phyloP scores from a whole-genome alignment of 2,329 filamentous ascomycete species.

The Nigrospora oryzae region DNA sequence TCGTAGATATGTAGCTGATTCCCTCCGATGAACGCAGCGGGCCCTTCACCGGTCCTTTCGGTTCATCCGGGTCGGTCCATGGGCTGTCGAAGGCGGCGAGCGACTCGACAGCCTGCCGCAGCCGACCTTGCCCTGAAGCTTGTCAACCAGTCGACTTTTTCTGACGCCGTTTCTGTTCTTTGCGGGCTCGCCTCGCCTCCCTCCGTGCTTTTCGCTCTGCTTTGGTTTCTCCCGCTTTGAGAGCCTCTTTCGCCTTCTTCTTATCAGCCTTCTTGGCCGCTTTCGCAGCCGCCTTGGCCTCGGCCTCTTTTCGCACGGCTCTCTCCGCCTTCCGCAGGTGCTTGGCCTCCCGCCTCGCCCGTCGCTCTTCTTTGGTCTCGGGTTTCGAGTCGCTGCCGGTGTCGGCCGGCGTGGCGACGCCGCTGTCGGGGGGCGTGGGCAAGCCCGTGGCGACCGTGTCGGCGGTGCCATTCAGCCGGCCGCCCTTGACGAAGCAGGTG shows the following conservation, averaged over 20 bases:
- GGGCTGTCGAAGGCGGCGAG: too few species aligned
- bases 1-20: slow-evolving; percentile 11
- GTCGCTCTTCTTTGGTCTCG: slow-evolving; percentile 25
- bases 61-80: too few species aligned
- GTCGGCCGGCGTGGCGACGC: slow-evolving; percentile 15
- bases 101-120: too few species aligned
- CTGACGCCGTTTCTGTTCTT: slow-evolving; percentile 19
- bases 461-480: slow-evolving; percentile 66
- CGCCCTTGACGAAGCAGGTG: slow-evolving; percentile 76
- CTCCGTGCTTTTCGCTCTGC: slow-evolving; percentile 32
- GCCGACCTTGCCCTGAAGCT: neutral
- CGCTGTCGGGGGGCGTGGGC: slow-evolving; percentile 21
- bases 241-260: slow-evolving; percentile 34
- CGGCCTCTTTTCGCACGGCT: slow-evolving; percentile 17
- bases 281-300: slow-evolving; percentile 18
- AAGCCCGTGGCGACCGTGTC: slow-evolving; percentile 6
- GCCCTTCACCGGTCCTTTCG: too few species aligned
- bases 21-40: too few species aligned
- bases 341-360: slow-evolving; percentile 13
- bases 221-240: slow-evolving; percentile 33
- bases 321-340: slow-evolving; percentile 16
- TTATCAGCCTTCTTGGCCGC: slow-evolving; percentile 11
- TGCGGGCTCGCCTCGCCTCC: slow-evolving; percentile 32
- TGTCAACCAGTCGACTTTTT: slow-evolving; percentile 3
- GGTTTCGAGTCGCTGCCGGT: slow-evolving; percentile 13